Evolutionary conservation across 768 basidiomycete genomes (phyloP), one percentile per base, ranked within the genome.

Genomic region (Fistulinella prunicolor): DNA sequence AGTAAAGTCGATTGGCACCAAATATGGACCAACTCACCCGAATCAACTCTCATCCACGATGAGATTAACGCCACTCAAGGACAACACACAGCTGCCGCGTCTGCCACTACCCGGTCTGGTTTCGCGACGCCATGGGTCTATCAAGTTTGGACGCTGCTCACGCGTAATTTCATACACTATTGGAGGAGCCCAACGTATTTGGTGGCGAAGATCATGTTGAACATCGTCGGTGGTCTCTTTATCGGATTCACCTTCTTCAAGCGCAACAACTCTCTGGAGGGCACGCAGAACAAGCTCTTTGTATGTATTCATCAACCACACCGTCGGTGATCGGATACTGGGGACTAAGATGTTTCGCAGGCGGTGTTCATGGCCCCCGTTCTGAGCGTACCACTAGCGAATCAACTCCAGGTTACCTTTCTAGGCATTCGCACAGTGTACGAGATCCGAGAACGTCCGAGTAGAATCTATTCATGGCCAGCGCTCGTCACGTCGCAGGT

Each of bases 201-300:
- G 40, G 65, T 80, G 62, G 79, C 82, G 9, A 85, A 85, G 61
- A 51, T 84, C 24, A 57, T 72, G 35, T 63, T 84, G 23, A 81
- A 82, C 47, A 73, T 79, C 35, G 55, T 73, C 8, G 73, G 74
- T 3, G 82, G 81, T 3, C 67, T 83, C 2, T 75, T 83, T 53
- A 79, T 83, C 19, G 73, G 73, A 5, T 84, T 85, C 52, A 81
- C 83, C 8, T 85, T 85, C 63, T 85, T 70, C 69, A 70, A 79
- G 49, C 63, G 79, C 13, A 75, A 79, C 30, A 57, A 80, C 43
- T 71, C 73, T 14, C 72, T 79, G 43, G 79, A 77, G 48, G 83
- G 81, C 34, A 76, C 77, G 1, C 82, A 85, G 58, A 81, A 83
- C 60, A 82, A 83, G 57, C 72, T 85, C 26, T 85, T 85, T 57